Percentiles rank a stretch among this genome's conserved stretches.
Evolutionary conservation across 176 grass and related monocot genomes (phyloP).

Genomic region (Musa troglodytarum): DNA sequence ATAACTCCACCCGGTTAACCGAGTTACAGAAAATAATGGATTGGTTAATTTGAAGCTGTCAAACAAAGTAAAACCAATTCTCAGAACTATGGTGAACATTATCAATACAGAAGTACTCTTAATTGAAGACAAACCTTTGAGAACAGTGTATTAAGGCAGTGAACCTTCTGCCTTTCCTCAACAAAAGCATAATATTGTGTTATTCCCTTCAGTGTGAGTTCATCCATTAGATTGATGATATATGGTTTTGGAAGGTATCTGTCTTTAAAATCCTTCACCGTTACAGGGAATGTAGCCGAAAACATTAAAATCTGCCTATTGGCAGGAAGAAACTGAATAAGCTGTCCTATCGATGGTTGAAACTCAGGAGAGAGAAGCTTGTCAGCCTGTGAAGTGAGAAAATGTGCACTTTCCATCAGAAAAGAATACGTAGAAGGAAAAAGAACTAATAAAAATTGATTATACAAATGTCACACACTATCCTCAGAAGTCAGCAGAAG

Average conservation of each 20-base stretch:
- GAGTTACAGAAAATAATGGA: constrained; percentile 21
- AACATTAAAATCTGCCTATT: constrained; percentile 17
- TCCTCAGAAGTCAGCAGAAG: too few species aligned
- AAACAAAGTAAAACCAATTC: neutral
- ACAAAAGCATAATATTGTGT: constrained; percentile 21
- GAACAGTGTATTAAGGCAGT: constrained; percentile 19
- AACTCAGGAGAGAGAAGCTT: constrained; percentile 23
- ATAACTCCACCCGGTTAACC: constrained; percentile 18
- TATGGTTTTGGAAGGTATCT: constrained; percentile 20
- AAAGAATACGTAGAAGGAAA: neutral
- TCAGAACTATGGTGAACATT: neutral
- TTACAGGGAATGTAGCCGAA: constrained; percentile 21
- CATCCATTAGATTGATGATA: constrained; percentile 19
- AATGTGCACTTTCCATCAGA: neutral
- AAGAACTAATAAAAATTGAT: neutral
- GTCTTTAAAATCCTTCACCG: constrained; percentile 18
- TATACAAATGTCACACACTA: neutral
- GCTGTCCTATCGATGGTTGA: constrained; percentile 13
- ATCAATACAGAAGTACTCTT: neutral
- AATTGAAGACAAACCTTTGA: constrained; percentile 14
- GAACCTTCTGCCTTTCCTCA: constrained; percentile 20
- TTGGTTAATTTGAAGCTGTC: constrained; percentile 21
- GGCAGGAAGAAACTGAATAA: constrained; percentile 16
- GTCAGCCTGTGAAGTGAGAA: constrained; percentile 7
- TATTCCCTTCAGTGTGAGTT: constrained; percentile 19